Conservation (phyloP, 768 basidiomycete genomes). For the Punctularia strigosozonata region DNA sequence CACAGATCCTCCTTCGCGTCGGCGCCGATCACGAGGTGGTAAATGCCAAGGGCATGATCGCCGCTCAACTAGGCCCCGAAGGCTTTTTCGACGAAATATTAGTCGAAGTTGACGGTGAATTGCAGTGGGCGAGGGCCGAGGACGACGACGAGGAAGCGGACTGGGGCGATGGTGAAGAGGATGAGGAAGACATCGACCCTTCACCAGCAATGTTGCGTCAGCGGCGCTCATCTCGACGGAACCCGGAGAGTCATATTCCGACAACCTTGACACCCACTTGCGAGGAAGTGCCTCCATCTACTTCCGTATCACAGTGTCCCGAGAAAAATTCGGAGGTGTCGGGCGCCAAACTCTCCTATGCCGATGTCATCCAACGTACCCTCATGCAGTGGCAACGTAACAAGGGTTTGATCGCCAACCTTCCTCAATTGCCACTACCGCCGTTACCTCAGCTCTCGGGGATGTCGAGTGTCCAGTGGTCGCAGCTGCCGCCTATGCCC, state of each 20-base stretch:
- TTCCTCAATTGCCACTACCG: slow-evolving; percentile 30
- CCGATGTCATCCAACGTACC: slow-evolving; percentile 68
- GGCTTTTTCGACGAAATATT: slow-evolving; percentile 32
- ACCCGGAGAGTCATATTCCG: not conserved
- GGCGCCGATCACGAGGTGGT: slow-evolving; percentile 77
- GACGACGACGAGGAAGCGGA: slow-evolving; percentile 45
- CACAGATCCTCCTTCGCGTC: slow-evolving; percentile 54
- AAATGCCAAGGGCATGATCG: slow-evolving; percentile 56
- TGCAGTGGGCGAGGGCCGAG: slow-evolving; percentile 14
- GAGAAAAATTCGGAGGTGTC: slow-evolving; percentile 16
- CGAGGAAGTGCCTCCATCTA: not conserved
- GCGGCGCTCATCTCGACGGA: not conserved
- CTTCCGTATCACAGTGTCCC: not conserved
- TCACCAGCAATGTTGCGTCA: slow-evolving; percentile 4
- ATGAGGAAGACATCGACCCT: slow-evolving; percentile 35
- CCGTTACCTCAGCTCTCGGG: slow-evolving; percentile 30
- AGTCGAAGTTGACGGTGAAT: slow-evolving; percentile 12
- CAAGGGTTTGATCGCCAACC: slow-evolving; percentile 42
- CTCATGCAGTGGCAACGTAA: slow-evolving; percentile 48
- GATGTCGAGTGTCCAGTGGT: slow-evolving; percentile 32
- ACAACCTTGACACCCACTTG: not conserved
- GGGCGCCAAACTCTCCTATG: slow-evolving; percentile 34
- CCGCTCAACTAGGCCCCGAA: slow-evolving; percentile 43
- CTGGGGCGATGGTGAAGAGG: slow-evolving; percentile 62
- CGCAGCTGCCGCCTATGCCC: slow-evolving; percentile 50